These are phyloP conservation scores for Lentinula aciculospora DNA, from an alignment of 768 basidiomycete species.

Conservation along the genomic window DNA sequence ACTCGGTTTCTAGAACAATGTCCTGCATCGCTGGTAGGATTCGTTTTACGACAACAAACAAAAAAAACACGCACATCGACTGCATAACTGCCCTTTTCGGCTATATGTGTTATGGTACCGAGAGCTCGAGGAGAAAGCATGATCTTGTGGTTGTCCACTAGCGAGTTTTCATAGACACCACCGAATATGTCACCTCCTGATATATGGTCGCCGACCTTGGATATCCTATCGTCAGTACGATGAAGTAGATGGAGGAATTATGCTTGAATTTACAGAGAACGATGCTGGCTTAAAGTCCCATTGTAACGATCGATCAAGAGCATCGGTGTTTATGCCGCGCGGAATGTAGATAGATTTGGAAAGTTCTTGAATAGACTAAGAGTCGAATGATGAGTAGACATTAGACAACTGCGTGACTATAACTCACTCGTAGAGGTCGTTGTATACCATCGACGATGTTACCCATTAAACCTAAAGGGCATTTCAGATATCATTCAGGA, in stretches of 20 bases:
- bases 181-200: constrained; percentile 97
- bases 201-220: constrained; percentile 91
- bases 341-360: constrained; percentile 99
- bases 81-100: constrained; percentile 89
- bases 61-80: constrained; percentile 61
- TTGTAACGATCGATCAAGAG: constrained; percentile 78
- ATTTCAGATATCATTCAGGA: background rate
- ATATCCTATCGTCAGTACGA: background rate
- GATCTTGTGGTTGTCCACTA: constrained; percentile 95
- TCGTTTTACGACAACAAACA: background rate
- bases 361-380: constrained; percentile 84
- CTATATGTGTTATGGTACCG: constrained; percentile 91
- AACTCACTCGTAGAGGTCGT: constrained; percentile 76
- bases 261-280: constrained; percentile 52
- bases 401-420: constrained; percentile 5
- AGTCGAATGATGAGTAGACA: constrained; percentile 4
- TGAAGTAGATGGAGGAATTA: background rate
- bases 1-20: constrained; percentile 94
- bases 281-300: constrained; percentile 93
- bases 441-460: constrained; percentile 99
- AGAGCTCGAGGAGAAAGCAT: constrained; percentile 92
- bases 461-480: constrained; percentile 81
- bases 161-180: constrained; percentile 92
- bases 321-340: constrained; percentile 96
- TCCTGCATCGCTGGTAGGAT: constrained; percentile 46